Percentiles rank a stretch among this genome's conserved stretches.
These are phyloP conservation scores for Eucalyptus globulus DNA, from an alignment of 345 rosid genomes.

Conservation along the genomic window DNA sequence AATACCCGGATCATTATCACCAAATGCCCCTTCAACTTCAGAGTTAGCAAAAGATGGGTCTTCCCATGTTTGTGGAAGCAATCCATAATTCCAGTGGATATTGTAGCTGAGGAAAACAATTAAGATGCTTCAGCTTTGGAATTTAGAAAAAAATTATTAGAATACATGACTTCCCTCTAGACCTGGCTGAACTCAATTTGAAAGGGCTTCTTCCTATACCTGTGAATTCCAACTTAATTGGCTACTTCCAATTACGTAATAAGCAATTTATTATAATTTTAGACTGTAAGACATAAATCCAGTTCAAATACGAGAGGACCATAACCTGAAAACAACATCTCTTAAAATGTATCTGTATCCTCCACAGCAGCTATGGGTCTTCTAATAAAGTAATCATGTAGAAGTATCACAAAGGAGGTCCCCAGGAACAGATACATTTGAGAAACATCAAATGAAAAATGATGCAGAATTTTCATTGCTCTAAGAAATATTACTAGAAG, in stretches of 20 bases:
- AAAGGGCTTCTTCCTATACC: background rate
- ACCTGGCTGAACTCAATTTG: background rate
- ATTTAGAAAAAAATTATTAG: background rate
- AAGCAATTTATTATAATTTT: background rate
- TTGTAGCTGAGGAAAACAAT: constrained; percentile 41
- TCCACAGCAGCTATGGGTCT: background rate
- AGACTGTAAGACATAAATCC: background rate
- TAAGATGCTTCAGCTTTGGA: background rate
- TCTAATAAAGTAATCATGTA: background rate
- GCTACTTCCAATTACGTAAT: background rate
- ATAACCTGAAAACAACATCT: background rate
- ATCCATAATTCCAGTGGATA: constrained; percentile 95
- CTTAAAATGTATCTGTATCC: background rate
- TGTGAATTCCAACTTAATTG: background rate
- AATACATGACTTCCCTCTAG: background rate
- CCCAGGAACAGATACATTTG: background rate
- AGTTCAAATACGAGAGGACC: background rate
- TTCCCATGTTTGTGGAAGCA: constrained; percentile 99
- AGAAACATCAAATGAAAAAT: background rate
- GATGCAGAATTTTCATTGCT: background rate
- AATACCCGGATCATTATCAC: constrained; percentile 91
- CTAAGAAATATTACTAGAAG: background rate
- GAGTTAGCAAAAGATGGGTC: constrained; percentile 74
- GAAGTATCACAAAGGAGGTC: background rate
- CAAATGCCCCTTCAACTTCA: constrained; percentile 87